Evolutionary conservation across 179 eudicot species (phyloP), one percentile per base, ranked within the genome.

Genomic region (Actinidia polygama): DNA sequence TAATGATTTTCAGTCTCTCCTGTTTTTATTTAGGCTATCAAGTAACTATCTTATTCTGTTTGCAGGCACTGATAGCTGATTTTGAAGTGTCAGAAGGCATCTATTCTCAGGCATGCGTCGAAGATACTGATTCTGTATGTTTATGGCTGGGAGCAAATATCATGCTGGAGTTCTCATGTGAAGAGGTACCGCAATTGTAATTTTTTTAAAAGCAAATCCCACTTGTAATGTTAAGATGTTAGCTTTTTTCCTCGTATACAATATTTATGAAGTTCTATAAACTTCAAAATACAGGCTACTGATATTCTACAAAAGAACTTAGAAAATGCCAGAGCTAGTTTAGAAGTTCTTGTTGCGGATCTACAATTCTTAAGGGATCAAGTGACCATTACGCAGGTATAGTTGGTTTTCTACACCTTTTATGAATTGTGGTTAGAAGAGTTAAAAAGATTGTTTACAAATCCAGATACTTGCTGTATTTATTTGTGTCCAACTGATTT

Each of bases 141-240:
- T 85, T 96, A 83, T 94, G 99, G 99, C 88, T 96, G 61, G 99
- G 99, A 84, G 98, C 99, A 80, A 96, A 96, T 84, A 98, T 96
- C 77, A 96, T 96, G 99, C 88, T 96, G 80, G 97, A 96, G 89
- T 94, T 94, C 86, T 88, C 99, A 57, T 90, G 95, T 84, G 99
- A 96, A 84, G 98, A 94, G 99, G 99, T 96, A 79, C 36, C 36
- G 36, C 36, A 30, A 30, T 30, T 30, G 36, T 2, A 30, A 30
- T 30, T 30, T 30, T 30, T 30, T 30, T 30, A 0, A 30, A 30
- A 30, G 36, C 36, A 30, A 30, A 44, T 15, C 36, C 73, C 21
- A 64, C 74, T 75, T 66, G 67, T 49, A 51, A 44, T 44, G 55
- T 70, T 36, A 26, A 26, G 10, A 71, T 85, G 49, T 47, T 44